Evolutionary conservation across 805 yeast genomes (phyloP).

Genomic region (Wickerhamiella brachini): DNA sequence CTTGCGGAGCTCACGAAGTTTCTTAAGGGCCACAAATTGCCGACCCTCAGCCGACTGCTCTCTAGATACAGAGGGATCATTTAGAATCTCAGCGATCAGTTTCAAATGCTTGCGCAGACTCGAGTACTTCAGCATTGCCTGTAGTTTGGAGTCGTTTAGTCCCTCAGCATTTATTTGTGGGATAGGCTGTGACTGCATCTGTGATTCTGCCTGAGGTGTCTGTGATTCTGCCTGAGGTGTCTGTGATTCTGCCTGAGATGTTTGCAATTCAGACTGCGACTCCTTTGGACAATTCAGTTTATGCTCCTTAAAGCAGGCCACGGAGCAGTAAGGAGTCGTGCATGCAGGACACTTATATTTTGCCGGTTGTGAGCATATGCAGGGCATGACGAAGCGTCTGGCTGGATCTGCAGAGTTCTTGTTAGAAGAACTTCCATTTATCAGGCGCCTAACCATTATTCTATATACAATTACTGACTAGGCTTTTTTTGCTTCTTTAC

Average conservation of each 20-base stretch:
- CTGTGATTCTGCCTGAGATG: conserved; percentile 8
- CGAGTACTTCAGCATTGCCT: conserved; percentile 35
- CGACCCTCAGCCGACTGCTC: conserved; percentile 43
- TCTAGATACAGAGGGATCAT: conserved; percentile 34
- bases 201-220: neutral
- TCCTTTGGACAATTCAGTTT: conserved; percentile 23
- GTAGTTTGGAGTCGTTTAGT: conserved; percentile 30
- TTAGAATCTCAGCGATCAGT: conserved; percentile 34
- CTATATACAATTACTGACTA: neutral
- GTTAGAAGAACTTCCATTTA: no score
- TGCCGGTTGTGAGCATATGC: neutral
- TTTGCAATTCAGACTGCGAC: no score
- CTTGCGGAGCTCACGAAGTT: conserved; percentile 42
- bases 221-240: neutral
- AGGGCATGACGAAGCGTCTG: neutral
- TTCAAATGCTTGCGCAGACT: conserved; percentile 44
- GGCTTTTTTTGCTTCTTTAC: no score
- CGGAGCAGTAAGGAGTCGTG: conserved; percentile 33
- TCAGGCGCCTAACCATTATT: neutral
- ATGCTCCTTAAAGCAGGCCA: conserved; percentile 43
- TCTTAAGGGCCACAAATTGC: conserved; percentile 43
- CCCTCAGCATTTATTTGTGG: neutral
- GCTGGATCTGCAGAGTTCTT: no score
- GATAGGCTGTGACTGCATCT: neutral
- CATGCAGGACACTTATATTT: conserved; percentile 51